Base-by-base conservation (phyloP, 345 rosid genomes). In the Iberis pinnata region DNA sequence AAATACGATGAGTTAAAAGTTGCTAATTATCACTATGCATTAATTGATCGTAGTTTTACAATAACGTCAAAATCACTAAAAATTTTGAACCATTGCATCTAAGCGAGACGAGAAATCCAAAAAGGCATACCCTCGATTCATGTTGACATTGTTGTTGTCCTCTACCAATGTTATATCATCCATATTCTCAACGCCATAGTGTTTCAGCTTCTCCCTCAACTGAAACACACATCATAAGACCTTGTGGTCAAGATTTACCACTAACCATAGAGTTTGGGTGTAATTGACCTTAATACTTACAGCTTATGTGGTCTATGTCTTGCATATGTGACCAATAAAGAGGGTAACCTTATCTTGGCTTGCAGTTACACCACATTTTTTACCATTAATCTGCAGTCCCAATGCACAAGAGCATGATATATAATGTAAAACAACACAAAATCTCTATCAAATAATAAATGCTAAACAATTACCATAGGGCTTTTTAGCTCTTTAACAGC, bases 71-170 rank as follows among this genome's bases (percentile, higher is more conserved):
- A n/a, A n/a, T n/a, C n/a, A n/a, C n/a, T n/a, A n/a, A n/a, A n/a
- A n/a, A n/a, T n/a, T n/a, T n/a, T n/a, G n/a, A n/a, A n/a, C 95
- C 95, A 78, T 81, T 13, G 97, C 90, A 53, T 92, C 97, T 38
- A 90, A 78, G 58, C 87, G 98, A 67, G 90, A 83, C 49, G 89
- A 73, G 68, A 92, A 88, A 58, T 92, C 97, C 79, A 92, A 56
- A 73, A 92, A 92, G 9, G 97, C 98, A 80, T 83, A 92, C n/a
- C 98, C 98, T 51, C 97, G 73, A 67, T 92, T 92, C 90, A 81
- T 78, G 68, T 89, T 95, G 43, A 56, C 79, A 26, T 75, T 80
- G 85, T 85, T 83, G 66, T 70, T 76, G 70, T 92, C 98, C 69
- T 88, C 98, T 37, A 92, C 98, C 76, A 92, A 74, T 14, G 95